These are phyloP conservation scores for Saccharum officinarum DNA, from an alignment of 176 grass and related monocot genomes.

Conservation along the genomic window DNA sequence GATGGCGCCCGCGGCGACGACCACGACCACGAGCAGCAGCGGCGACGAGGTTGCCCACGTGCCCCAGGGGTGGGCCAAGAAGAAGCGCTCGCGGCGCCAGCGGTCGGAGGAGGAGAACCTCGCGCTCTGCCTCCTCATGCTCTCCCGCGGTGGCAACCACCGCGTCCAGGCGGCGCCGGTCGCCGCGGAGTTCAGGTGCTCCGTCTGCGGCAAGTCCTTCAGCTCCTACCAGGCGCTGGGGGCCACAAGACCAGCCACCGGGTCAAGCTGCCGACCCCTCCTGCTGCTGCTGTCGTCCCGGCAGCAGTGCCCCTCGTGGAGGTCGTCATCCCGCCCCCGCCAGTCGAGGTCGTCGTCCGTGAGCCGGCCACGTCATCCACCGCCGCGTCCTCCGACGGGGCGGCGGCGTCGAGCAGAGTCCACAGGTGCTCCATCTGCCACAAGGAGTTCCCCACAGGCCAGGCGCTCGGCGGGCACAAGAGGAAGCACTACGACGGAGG, in stretches of 20 bases:
- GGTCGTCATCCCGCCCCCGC: not conserved
- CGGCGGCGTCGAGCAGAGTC: constrained; percentile 36
- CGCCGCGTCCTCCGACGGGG: constrained; percentile 36
- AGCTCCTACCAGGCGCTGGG: constrained; percentile 86
- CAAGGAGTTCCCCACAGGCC: constrained; percentile 83
- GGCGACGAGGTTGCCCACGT: constrained; percentile 45
- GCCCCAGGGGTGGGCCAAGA: constrained; percentile 82
- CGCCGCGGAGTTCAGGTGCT: constrained; percentile 67
- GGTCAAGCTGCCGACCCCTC: constrained; percentile 19
- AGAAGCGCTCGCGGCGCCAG: constrained; percentile 80
- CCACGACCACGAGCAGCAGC: constrained; percentile 37
- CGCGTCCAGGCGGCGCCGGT: constrained; percentile 40
- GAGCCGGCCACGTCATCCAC: constrained; percentile 66
- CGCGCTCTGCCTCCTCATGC: constrained; percentile 93
- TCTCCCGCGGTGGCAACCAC: constrained; percentile 55
- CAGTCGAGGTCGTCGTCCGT: constrained; percentile 27
- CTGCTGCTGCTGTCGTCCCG: not conserved
- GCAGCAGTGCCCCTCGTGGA: not conserved
- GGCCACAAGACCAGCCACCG: constrained; percentile 99
- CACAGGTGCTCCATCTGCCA: constrained; percentile 88
- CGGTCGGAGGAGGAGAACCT: constrained; percentile 91
- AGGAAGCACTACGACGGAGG: constrained; percentile 94
- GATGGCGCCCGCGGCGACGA: not conserved
- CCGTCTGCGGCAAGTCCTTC: constrained; percentile 89
- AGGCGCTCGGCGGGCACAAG: constrained; percentile 97